Evolutionary conservation across 2,329 filamentous ascomycete species (phyloP).

Genomic region (Cercospora sojina): DNA sequence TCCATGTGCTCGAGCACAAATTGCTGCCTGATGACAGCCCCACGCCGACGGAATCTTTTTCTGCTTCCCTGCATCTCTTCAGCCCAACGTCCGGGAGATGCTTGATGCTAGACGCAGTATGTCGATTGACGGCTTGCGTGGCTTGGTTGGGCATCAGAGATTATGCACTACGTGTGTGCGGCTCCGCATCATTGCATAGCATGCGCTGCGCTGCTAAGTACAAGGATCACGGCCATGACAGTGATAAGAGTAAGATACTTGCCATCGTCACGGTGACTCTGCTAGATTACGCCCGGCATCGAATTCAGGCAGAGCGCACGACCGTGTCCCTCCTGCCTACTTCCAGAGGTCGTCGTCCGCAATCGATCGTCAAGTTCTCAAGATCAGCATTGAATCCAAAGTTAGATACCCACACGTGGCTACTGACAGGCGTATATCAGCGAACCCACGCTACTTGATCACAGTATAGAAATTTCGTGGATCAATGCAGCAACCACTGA

Average conservation of each 20-base stretch:
- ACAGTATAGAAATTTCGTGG: neutral
- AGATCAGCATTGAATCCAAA: neutral
- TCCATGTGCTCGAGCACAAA: neutral
- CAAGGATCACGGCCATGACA: neutral
- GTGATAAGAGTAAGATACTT: neutral
- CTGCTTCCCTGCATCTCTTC: neutral
- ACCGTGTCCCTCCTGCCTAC: neutral
- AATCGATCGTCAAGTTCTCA: neutral
- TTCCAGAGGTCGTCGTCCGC: neutral
- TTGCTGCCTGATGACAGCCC: neutral
- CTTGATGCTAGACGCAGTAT: neutral
- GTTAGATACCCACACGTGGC: neutral
- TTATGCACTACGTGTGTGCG: neutral
- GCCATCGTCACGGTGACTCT: neutral
- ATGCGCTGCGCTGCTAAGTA: neutral
- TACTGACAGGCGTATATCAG: neutral
- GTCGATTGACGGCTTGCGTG: neutral
- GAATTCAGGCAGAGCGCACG: neutral
- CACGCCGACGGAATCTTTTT: neutral
- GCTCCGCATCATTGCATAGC: neutral
- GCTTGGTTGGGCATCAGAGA: neutral
- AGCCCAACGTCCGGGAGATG: neutral
- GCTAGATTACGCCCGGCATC: neutral
- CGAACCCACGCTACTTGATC: neutral
- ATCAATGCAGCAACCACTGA: neutral